Evolutionary conservation across 1,284 basidiomycete genomes (phyloP).

Genomic region (Boletus holoroseus): DNA sequence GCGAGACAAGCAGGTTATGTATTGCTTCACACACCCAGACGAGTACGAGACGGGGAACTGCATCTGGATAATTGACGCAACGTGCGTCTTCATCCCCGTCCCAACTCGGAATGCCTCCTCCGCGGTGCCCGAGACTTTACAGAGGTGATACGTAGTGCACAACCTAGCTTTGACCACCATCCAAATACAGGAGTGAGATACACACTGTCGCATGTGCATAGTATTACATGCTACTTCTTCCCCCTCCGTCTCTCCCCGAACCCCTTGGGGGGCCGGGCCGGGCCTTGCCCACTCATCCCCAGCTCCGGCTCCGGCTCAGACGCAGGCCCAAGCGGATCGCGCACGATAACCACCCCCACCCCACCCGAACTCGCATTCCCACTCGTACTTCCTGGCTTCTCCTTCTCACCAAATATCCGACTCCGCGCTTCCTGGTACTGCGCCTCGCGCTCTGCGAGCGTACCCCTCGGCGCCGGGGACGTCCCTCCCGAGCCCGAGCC

Average conservation of each 20-base stretch:
- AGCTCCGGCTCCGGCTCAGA: constrained; percentile 7
- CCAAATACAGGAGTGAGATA: neutral
- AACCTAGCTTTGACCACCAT: neutral
- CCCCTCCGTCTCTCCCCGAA: constrained; percentile 24
- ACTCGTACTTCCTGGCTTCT: neutral
- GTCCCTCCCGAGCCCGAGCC: constrained; percentile 6
- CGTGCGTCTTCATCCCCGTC: too few species aligned
- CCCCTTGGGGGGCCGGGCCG: constrained; percentile 17
- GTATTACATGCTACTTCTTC: constrained; percentile 14
- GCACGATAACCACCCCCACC: constrained; percentile 14
- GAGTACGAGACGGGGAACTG: neutral
- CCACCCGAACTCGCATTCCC: neutral
- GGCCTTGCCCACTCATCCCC: neutral
- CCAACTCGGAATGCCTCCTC: neutral
- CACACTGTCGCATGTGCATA: neutral
- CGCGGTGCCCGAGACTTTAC: constrained; percentile 5
- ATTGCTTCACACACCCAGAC: neutral
- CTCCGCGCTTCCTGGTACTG: constrained; percentile 33
- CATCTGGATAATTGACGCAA: neutral
- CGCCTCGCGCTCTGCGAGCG: constrained; percentile 31
- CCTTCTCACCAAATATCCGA: constrained; percentile 27
- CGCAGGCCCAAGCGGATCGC: constrained; percentile 27
- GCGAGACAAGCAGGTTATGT: neutral
- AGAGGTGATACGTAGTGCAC: neutral
- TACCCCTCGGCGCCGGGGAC: constrained; percentile 24